Base-by-base conservation (phyloP, 441 rosid genomes). In the Capsella rubella region DNA sequence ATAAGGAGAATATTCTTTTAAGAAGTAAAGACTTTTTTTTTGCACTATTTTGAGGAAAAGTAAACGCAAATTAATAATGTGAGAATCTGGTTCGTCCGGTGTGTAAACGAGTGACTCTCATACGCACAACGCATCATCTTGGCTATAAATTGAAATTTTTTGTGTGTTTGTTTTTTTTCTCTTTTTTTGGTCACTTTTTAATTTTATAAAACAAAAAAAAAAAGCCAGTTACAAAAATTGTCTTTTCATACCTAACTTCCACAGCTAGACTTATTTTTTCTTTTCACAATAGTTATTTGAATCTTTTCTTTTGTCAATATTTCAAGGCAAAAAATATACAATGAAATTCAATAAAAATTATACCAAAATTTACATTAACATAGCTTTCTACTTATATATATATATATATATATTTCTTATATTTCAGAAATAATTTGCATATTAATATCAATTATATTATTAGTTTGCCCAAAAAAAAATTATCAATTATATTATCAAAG, bases 91-190 rank as follows among this genome's bases (percentile, higher is more conserved):
- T 51, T 40, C 63, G 8, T 43, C 6, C 45, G 63, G 73, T 52
- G 34, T 37, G 2, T 21, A 21, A 67, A 67, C 28, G 5, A 14
- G 39, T 52, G 68, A 67, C 67, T 67, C 40, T 42, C 15, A 21
- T 51, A 31, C 27, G 52, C 32, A 74, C 67, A 74, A 53, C 15
- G 13, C 62, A 58, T 31, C 54, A 47, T 40, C 69, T 53, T 37
- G 13, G 13, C 18, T 37, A 12, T 47, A 39, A 4, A 14, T 45
- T 35, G 1, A 34, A 34, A 7, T 6, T 34, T 34, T 34, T 34
- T 34, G 9, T 6, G 37, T 34, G 6, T 4, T 31, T 31, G 5
- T 31, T 31, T 31, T 31, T 31, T 31, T 4, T 31, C 5, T 47
- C 5, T 11, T 16, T 15, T 16, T 39, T 10, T 3, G 5, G 8